A percentile compares a stretch with the other conserved stretches of the same genome.
phyloP scores from a whole-genome alignment of 2,329 filamentous ascomycete genomes.

The Xylariaceae sp. region DNA sequence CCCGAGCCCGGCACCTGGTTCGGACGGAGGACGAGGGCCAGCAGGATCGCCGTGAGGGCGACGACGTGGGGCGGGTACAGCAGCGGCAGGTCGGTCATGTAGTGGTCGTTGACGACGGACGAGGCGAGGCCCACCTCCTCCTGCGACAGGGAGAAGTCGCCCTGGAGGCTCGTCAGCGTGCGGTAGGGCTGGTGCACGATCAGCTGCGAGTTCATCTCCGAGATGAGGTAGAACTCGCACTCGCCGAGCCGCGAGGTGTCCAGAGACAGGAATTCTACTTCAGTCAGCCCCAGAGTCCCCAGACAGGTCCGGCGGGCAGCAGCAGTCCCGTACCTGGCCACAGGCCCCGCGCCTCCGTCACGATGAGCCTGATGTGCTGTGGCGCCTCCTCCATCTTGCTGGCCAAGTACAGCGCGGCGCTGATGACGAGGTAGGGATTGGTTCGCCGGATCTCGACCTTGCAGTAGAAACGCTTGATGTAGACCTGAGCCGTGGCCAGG shows the following conservation, averaged over 20 bases:
- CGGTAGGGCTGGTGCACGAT: conserved; percentile 90
- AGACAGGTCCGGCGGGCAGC: not conserved
- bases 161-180: conserved; percentile 63
- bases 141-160: conserved; percentile 61
- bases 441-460: conserved; percentile 86
- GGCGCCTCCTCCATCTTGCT: conserved; percentile 98
- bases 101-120: conserved; percentile 85
- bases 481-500: conserved; percentile 88
- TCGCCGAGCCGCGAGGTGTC: conserved; percentile 84
- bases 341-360: conserved; percentile 74
- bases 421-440: conserved; percentile 86
- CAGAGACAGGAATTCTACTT: conserved; percentile 47
- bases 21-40: conserved; percentile 76
- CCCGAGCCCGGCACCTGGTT: conserved; percentile 19
- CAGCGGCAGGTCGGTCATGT: conserved; percentile 83
- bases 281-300: conserved; percentile 7
- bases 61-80: conserved; percentile 80
- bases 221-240: conserved; percentile 89
- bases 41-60: conserved; percentile 76
- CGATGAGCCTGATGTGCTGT: conserved; percentile 87
- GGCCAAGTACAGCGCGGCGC: conserved; percentile 90
- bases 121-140: conserved; percentile 74
- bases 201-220: conserved; percentile 81
- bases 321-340: conserved; percentile 56
- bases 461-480: conserved; percentile 88